Evolutionary conservation across 2,329 filamentous ascomycete species (phyloP), one percentile per base, ranked within the genome.

Genomic region (Microcera coccophila): DNA sequence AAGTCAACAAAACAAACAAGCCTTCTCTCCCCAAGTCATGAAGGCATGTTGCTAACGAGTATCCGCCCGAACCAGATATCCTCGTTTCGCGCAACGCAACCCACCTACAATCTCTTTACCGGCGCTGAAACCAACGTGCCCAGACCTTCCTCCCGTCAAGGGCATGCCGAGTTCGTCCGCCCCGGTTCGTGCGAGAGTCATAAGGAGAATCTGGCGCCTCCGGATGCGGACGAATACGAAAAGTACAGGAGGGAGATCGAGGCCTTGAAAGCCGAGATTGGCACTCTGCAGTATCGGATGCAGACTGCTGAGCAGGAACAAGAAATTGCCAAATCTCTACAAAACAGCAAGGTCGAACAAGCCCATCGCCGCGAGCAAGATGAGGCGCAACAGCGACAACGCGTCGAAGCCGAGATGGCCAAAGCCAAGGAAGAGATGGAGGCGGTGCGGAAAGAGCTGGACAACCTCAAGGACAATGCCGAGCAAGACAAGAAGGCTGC

Each of bases 281-380:
- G 90, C 48, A 87, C 89, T 0, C 72, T 96, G 38, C 84, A 84
- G 48, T 98, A 96, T 68, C 88, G 91, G 45, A 76, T 95, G 52
- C 87, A 90, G 58, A 91, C 87, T 15, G 72, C 87, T 40, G 90
- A 91, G 57, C 88, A 95, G 55, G 91, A 97, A 60, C 84, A 87
- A 55, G 89, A 95, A 44, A 78, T 96, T 57, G 73, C 82, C 36
- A 76, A 81, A 9, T 74, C 95, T 14, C 83, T 88, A 48, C 86
- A 93, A 55, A 85, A 89, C 52, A 86, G 87, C 56, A 91, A 95
- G 58, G 66, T 95, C 17, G 82, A 91, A 48, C 89, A 95, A 42
- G 76, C 84, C 2, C 83, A 87, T 52, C 76, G 83, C 36, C 86
- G 85, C 49, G 85, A 87, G n/a, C 90, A 96, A 57, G 84, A 87